A percentile compares a stretch with the other conserved stretches of the same genome.
These are phyloP conservation scores for Anthracocystis setariae DNA, from an alignment of 1,284 basidiomycete genomes.

Conservation along the genomic window DNA sequence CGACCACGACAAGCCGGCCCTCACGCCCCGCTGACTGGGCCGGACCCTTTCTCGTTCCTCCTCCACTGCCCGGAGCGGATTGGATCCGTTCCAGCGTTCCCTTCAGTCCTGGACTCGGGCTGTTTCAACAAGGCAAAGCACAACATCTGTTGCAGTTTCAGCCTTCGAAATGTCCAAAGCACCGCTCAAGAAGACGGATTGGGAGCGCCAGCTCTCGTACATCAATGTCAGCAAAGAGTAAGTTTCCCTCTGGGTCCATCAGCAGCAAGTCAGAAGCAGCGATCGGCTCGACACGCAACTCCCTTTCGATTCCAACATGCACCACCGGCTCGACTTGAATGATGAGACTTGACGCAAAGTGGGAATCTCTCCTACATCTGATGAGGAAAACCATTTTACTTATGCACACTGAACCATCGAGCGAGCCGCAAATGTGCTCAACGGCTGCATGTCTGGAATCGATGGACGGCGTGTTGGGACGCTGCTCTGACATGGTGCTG, in stretches of 20 bases:
- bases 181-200: slow-evolving; percentile 66
- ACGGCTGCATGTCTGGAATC: slow-evolving; percentile 6
- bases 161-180: slow-evolving; percentile 33
- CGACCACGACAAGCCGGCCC: slow-evolving; percentile 19
- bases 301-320: slow-evolving; percentile 4
- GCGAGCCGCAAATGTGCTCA: slow-evolving; percentile 6
- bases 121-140: no score
- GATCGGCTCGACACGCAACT: neutral
- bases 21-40: slow-evolving; percentile 22
- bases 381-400: slow-evolving; percentile 70
- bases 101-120: neutral
- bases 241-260: slow-evolving; percentile 61
- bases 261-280: slow-evolving; percentile 12
- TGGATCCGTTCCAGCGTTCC: slow-evolving; percentile 1
- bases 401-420: slow-evolving; percentile 69
- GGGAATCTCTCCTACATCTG: slow-evolving; percentile 74
- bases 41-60: slow-evolving; percentile 7
- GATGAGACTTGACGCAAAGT: slow-evolving; percentile 72
- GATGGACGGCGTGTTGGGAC: neutral
- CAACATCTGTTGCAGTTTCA: no score
- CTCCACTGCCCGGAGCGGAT: slow-evolving; percentile 1
- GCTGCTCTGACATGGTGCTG: neutral
- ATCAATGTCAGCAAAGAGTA: slow-evolving; percentile 71
- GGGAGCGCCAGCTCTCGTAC: slow-evolving; percentile 70
- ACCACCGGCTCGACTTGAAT: slow-evolving; percentile 52